Conservation (phyloP, 2,329 filamentous ascomycete species). For the Periconia sp. region DNA sequence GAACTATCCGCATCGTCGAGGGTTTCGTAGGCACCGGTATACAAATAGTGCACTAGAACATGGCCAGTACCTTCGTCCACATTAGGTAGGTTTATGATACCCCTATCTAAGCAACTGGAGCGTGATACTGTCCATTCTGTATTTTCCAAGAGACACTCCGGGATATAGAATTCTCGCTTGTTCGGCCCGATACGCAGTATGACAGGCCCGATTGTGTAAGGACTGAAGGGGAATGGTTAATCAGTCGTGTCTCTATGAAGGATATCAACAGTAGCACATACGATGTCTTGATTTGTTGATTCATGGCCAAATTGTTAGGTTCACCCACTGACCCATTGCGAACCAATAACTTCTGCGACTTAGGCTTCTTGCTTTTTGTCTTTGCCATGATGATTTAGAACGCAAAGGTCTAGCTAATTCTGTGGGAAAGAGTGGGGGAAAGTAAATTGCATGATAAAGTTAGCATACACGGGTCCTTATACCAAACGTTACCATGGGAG, state of each 20-base stretch:
- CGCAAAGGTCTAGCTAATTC: no score
- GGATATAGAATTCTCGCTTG: constrained; percentile 4
- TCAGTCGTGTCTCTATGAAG: constrained; percentile 1
- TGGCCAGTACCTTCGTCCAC: neutral
- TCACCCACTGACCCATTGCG: no score
- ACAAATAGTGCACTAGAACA: constrained; percentile 1
- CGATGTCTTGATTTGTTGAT: no score
- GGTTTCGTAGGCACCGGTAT: constrained; percentile 30
- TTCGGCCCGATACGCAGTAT: constrained; percentile 7
- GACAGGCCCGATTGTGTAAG: constrained; percentile 6
- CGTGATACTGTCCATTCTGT: constrained; percentile 1
- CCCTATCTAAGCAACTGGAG: neutral
- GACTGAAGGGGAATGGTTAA: constrained; percentile 8
- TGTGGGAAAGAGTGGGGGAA: no score
- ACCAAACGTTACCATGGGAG: no score
- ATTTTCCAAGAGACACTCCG: constrained; percentile 8
- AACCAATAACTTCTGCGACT: no score
- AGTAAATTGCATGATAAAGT: no score
- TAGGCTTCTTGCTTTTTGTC: no score
- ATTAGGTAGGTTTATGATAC: constrained; percentile 1
- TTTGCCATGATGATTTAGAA: no score
- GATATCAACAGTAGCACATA: no score
- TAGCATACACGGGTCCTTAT: no score
- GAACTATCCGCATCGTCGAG: constrained; percentile 10
- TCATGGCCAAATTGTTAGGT: no score